Conservation (phyloP, 176 grass and related monocot species). For the Musa troglodytarum region DNA sequence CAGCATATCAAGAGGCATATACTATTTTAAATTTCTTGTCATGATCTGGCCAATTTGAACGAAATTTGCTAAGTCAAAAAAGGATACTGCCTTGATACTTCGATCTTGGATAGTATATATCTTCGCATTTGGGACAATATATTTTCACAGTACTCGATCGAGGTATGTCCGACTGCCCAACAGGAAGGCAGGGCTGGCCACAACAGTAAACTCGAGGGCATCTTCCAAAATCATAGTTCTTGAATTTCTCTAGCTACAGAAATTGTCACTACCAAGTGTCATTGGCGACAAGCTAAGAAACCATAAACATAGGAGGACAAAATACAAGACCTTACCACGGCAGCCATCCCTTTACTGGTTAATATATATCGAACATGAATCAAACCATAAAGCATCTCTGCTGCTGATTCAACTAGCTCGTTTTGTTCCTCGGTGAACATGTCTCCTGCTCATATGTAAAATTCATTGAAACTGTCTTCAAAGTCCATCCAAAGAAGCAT, state of each 20-base stretch:
- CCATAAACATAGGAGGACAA: background rate
- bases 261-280: background rate
- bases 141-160: constrained; percentile 66
- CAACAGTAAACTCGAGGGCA: constrained; percentile 72
- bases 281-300: background rate
- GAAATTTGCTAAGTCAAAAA: background rate
- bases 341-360: constrained; percentile 78
- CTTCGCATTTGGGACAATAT: constrained; percentile 88
- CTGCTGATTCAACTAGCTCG: constrained; percentile 79
- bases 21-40: no score
- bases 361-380: constrained; percentile 89
- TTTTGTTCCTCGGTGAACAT: constrained; percentile 80
- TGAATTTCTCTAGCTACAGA: constrained; percentile 72
- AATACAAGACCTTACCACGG: constrained; percentile 41
- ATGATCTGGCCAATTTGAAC: no score
- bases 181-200: constrained; percentile 72
- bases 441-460: constrained; percentile 33
- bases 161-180: constrained; percentile 71
- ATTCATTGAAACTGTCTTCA: constrained; percentile 11
- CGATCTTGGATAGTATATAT: constrained; percentile 85
- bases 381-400: constrained; percentile 86
- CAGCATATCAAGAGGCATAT: no score
- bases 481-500: background rate
- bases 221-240: constrained; percentile 77
- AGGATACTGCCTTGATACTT: constrained; percentile 98